phyloP scores from a whole-genome alignment of 1,284 basidiomycete species.

The Blastosporella zonata region DNA sequence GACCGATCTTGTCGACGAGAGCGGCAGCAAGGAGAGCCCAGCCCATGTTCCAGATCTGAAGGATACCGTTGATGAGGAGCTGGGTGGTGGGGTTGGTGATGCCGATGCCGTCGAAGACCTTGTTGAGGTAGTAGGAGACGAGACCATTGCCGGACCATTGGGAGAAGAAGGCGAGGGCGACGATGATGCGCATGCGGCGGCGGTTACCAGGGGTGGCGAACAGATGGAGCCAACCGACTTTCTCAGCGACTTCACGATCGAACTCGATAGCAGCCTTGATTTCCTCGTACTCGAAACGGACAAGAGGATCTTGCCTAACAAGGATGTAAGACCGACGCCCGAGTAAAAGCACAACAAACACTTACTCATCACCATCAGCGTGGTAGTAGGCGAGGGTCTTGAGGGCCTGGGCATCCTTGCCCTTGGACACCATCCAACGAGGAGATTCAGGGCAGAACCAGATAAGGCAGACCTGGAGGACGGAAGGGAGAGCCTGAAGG shows the following conservation, averaged over 20 bases:
- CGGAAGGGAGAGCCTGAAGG: conserved; percentile 60
- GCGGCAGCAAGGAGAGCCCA: neutral
- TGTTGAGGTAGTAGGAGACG: neutral
- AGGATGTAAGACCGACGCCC: neutral
- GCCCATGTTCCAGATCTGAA: neutral
- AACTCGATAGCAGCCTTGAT: conserved; percentile 69
- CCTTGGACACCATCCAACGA: conserved; percentile 66
- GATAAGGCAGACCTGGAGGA: conserved; percentile 58
- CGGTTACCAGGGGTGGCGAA: conserved; percentile 60
- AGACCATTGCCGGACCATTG: neutral
- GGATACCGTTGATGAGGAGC: neutral
- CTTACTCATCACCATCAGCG: conserved; percentile 58
- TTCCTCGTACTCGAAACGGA: conserved; percentile 71
- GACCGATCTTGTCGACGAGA: neutral
- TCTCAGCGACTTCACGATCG: conserved; percentile 50
- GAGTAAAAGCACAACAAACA: neutral
- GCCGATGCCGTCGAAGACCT: neutral
- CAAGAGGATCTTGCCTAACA: conserved; percentile 57
- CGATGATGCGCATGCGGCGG: conserved; percentile 64
- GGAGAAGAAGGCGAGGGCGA: conserved; percentile 45
- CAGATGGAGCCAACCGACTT: conserved; percentile 60
- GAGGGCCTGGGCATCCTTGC: conserved; percentile 57
- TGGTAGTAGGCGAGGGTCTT: conserved; percentile 69
- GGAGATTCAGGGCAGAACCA: conserved; percentile 68
- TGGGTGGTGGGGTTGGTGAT: neutral